Evolutionary conservation across 495 filamentous ascomycete species (phyloP).

Genomic region (Hypoxylon fragiforme): DNA sequence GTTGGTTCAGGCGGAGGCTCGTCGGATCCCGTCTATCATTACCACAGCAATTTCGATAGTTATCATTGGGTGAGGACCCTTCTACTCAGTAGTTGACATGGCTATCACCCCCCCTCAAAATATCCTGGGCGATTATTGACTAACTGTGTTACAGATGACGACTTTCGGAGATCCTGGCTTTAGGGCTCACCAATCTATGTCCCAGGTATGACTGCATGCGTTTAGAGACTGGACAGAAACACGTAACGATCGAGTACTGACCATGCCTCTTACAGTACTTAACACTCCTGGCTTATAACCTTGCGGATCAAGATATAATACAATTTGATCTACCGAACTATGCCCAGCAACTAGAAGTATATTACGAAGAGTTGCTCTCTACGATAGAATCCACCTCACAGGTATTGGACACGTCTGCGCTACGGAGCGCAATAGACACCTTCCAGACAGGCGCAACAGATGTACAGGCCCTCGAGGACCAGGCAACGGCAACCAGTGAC

Average conservation of each 20-base stretch:
- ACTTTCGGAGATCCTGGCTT: conserved; percentile 77
- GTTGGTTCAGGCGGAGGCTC: conserved; percentile 66
- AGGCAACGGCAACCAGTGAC: conserved; percentile 67
- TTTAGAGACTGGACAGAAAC: conserved; percentile 46
- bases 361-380: conserved; percentile 59
- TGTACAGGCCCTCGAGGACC: conserved; percentile 57
- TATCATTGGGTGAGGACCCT: conserved; percentile 62
- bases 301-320: conserved; percentile 72
- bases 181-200: conserved; percentile 69
- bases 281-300: conserved; percentile 71
- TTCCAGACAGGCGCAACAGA: conserved; percentile 58
- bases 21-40: conserved; percentile 59
- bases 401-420: conserved; percentile 40
- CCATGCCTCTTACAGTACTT: conserved; percentile 57
- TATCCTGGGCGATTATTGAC: conserved; percentile 2
- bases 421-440: conserved; percentile 44
- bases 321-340: conserved; percentile 76
- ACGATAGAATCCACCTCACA: conserved; percentile 52
- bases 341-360: conserved; percentile 59
- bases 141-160: conserved; percentile 51
- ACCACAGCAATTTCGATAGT: conserved; percentile 83
- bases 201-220: conserved; percentile 50
- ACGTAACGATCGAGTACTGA: neutral
- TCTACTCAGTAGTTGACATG: neutral
- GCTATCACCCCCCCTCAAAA: too few species aligned